Base-by-base conservation (phyloP, 768 basidiomycete species). In the Coprinopsis marcescibilis region DNA sequence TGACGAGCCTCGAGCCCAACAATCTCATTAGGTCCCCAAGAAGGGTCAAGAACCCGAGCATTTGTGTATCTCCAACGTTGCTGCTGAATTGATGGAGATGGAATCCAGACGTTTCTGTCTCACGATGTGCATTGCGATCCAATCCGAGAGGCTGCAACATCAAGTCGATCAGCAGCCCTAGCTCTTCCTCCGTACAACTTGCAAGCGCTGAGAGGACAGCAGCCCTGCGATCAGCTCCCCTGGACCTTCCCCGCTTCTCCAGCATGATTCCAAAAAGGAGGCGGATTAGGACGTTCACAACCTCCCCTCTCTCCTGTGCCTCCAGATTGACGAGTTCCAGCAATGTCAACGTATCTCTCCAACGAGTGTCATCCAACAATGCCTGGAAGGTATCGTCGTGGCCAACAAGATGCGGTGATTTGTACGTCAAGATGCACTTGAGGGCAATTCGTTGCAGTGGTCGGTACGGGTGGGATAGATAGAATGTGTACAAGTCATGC, bases 241-340 rank as follows among this genome's bases (percentile, higher is more conserved):
- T 76, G 8, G 77, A 65, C 4, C 83, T 75, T 2, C 89, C 87
- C 53, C 76, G 78, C 53, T 76, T 80, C 59, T 93, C 88, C 34
- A 89, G 73, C 83, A 97, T 88, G 51, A 89, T 60, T 1, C 95
- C 96, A 64, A 85, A 99, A 2, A 95, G 69, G 1, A 98, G 59
- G 20, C 93, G 76, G 25, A 89, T 77, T 48, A 85, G 59, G 13
- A 85, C 70, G 24, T 83, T 79, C 6, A 96, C 72, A 12, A 90
- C 67, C 52, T 83, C 83, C 2, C 58, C 55, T 25, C 95, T 75
- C 53, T 84, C 80, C 1, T 69, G 63, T 1, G 67, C 68, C 4
- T 77, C 75, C 17, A 78, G 71, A 8, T 63, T 59, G n/a, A 68
- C 67, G 10, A 94, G 66, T 47, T 86, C 74, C 34, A 98, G 74